A percentile compares a stretch with the other conserved stretches of the same genome.
Conservation (phyloP, 768 basidiomycete species). For the Rhodotorula sphaerocarpa region DNA sequence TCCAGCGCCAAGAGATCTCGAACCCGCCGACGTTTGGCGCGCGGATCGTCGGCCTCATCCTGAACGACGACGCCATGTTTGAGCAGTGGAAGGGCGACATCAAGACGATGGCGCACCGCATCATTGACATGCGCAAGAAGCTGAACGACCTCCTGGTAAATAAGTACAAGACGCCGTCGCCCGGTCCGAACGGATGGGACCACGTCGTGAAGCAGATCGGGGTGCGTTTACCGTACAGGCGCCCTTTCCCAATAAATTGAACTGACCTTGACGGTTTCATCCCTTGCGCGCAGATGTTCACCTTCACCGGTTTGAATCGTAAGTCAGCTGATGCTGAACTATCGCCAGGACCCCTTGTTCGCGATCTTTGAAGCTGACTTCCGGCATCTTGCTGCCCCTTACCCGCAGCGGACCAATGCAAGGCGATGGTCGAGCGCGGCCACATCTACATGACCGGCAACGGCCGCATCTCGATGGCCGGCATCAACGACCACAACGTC, state of each 20-base stretch:
- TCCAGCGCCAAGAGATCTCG: conserved; percentile 94
- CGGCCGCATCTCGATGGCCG: conserved; percentile 87
- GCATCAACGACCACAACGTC: conserved; percentile 72
- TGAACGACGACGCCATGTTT: conserved; percentile 66
- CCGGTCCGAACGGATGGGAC: conserved; percentile 52
- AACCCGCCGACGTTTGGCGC: conserved; percentile 92
- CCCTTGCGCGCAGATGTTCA: conserved; percentile 39
- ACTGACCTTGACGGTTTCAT: not conserved
- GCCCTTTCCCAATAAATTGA: not conserved
- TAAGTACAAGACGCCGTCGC: conserved; percentile 65
- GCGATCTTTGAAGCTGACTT: no score
- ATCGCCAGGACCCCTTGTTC: no score
- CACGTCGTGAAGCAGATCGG: conserved; percentile 94
- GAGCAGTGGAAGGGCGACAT: conserved; percentile 62
- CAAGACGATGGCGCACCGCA: conserved; percentile 71
- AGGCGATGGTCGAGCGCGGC: conserved; percentile 72
- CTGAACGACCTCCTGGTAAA: conserved; percentile 69
- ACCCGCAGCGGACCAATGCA: conserved; percentile 58
- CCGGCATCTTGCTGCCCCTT: no score
- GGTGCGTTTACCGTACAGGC: conserved; percentile 50
- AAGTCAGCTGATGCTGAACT: not conserved
- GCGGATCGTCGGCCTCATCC: conserved; percentile 59
- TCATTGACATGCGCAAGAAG: conserved; percentile 83
- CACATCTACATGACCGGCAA: conserved; percentile 92
- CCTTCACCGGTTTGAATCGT: conserved; percentile 71